phyloP scores from a whole-genome alignment of 768 basidiomycete species.

The Naganishia vaughanmartiniae region DNA sequence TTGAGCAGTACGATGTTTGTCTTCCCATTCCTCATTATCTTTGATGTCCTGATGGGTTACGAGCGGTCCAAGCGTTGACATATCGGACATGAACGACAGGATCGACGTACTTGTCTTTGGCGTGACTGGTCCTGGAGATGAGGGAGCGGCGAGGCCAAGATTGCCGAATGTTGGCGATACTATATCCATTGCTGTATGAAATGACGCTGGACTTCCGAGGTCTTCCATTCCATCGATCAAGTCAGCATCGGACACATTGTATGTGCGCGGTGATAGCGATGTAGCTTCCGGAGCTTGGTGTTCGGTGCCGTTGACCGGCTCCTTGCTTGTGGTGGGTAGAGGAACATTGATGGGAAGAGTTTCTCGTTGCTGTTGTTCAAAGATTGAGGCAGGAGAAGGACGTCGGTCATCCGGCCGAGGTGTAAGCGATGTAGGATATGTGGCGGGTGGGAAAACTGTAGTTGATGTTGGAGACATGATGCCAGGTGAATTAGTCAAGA shows the following conservation, averaged over 20 bases:
- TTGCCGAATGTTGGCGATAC: neutral
- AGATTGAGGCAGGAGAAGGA: neutral
- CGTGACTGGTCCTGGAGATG: neutral
- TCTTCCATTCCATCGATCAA: neutral
- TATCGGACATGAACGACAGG: neutral
- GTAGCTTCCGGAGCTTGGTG: neutral
- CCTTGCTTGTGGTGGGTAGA: neutral
- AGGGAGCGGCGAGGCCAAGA: neutral
- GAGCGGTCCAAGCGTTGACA: constrained; percentile 15
- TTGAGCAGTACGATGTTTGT: neutral
- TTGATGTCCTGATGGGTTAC: constrained; percentile 13
- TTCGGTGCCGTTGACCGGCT: neutral
- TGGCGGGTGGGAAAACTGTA: neutral
- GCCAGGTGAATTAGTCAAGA: neutral
- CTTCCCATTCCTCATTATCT: neutral
- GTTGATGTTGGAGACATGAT: neutral
- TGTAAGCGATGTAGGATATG: neutral
- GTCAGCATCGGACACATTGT: neutral
- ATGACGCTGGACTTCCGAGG: neutral
- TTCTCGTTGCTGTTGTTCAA: neutral
- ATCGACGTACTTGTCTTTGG: constrained; percentile 16
- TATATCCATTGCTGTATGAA: neutral
- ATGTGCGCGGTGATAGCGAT: neutral
- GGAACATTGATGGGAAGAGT: neutral
- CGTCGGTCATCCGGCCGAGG: neutral